phyloP scores from a whole-genome alignment of 495 filamentous ascomycete species.

The Lasiosphaeria ovina region DNA sequence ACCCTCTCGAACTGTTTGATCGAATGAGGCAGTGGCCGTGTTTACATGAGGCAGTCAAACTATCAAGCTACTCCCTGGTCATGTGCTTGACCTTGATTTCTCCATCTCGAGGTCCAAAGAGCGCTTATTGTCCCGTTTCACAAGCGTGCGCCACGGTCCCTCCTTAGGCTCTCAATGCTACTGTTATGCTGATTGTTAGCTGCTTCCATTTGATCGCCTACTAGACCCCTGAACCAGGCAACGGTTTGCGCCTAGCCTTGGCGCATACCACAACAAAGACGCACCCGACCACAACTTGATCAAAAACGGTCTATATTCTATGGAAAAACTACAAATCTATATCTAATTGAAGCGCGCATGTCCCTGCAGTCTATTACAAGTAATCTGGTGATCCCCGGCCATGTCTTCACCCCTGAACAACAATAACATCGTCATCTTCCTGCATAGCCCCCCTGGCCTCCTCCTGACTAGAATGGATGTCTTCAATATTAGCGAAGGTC shows the following conservation, averaged over 20 bases:
- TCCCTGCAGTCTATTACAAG: not conserved
- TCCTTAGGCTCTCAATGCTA: no score
- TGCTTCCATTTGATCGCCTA: no score
- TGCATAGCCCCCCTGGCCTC: not conserved
- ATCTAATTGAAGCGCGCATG: not conserved
- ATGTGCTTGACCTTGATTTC: no score
- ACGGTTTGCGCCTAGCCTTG: not conserved
- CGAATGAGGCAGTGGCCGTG: no score
- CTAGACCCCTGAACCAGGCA: not conserved
- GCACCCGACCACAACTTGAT: not conserved
- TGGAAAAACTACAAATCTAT: not conserved
- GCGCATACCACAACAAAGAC: no score
- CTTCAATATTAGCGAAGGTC: not conserved
- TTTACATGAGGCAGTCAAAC: no score
- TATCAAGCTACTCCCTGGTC: no score
- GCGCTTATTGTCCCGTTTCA: no score
- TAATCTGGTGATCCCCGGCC: not conserved
- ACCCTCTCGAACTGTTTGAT: no score
- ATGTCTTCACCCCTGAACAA: not conserved
- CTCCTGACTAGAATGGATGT: not conserved
- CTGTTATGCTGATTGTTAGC: no score
- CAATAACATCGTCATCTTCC: not conserved
- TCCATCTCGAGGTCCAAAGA: no score
- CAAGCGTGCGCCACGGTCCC: no score
- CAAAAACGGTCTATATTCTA: not conserved